phyloP scores from a whole-genome alignment of 2,329 filamentous ascomycete genomes.

The Tolypocladium tundrense region DNA sequence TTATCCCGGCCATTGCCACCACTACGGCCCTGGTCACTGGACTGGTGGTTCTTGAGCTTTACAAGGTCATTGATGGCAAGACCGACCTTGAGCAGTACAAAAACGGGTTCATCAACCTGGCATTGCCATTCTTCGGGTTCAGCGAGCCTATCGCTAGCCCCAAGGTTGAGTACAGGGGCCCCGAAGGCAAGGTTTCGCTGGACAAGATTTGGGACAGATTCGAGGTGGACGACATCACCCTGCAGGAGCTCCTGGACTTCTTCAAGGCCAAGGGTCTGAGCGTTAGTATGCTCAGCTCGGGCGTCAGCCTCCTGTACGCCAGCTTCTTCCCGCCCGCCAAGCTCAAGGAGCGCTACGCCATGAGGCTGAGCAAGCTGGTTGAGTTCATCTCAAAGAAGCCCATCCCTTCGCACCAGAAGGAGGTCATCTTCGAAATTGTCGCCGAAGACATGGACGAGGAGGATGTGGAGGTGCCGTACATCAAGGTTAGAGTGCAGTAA shows the following conservation, averaged over 20 bases:
- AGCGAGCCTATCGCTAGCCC: constrained; percentile 91
- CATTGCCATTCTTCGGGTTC: constrained; percentile 95
- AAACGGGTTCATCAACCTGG: constrained; percentile 96
- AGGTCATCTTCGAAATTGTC: constrained; percentile 93
- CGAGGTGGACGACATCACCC: constrained; percentile 75
- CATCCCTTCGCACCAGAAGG: constrained; percentile 83
- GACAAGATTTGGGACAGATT: constrained; percentile 99
- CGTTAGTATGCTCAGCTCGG: constrained; percentile 93
- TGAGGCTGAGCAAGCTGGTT: constrained; percentile 84
- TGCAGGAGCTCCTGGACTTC: constrained; percentile 71
- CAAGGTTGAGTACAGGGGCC: constrained; percentile 81
- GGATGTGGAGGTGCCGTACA: constrained; percentile 94
- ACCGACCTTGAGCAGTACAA: constrained; percentile 97
- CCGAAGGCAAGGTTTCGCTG: constrained; percentile 67
- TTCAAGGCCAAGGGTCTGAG: constrained; percentile 74
- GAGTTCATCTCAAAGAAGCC: constrained; percentile 86
- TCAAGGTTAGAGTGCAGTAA: constrained; percentile 66
- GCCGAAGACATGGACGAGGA: constrained; percentile 81
- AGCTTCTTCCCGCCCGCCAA: constrained; percentile 75
- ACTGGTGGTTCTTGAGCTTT: constrained; percentile 82
- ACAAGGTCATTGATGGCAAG: constrained; percentile 95
- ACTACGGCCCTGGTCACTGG: constrained; percentile 94
- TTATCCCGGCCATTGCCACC: constrained; percentile 96
- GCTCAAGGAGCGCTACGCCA: constrained; percentile 68
- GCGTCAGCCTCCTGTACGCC: constrained; percentile 88